Evolutionary conservation across 2,329 filamentous ascomycete genomes (phyloP).

Genomic region (Neopestalotiopsis sp.): DNA sequence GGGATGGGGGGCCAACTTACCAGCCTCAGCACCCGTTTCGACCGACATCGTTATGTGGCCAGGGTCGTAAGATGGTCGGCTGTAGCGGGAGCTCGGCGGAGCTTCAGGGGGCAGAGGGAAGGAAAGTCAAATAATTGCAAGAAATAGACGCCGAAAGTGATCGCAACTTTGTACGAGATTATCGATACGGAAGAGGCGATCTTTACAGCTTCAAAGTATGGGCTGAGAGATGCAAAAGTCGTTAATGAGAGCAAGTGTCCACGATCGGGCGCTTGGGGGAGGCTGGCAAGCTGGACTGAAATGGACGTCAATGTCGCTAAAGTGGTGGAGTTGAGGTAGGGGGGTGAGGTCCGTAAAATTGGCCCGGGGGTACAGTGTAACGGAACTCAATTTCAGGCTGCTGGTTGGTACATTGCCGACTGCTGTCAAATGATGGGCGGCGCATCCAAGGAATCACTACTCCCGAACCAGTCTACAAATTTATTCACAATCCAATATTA

Average conservation of each 20-base stretch:
- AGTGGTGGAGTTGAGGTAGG: slow-evolving; percentile 17
- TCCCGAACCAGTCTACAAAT: too few relatives aligned
- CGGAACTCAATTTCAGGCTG: slow-evolving; percentile 5
- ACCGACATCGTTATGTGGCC: slow-evolving; percentile 37
- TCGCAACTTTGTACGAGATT: not conserved
- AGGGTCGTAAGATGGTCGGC: slow-evolving; percentile 29
- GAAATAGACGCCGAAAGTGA: not conserved
- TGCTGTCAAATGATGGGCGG: not conserved
- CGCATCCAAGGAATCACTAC: too few relatives aligned
- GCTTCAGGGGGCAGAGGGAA: not conserved
- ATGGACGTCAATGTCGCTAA: slow-evolving; percentile 11
- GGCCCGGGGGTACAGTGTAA: slow-evolving; percentile 5
- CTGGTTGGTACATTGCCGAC: not conserved
- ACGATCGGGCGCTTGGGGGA: not conserved
- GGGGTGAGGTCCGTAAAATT: slow-evolving; percentile 14
- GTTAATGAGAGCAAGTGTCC: not conserved
- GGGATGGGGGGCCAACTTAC: slow-evolving; percentile 16
- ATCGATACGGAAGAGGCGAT: not conserved
- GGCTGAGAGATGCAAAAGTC: not conserved
- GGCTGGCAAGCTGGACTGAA: slow-evolving; percentile 9
- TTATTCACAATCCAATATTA: too few relatives aligned
- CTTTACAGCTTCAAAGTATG: not conserved
- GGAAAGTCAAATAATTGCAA: not conserved
- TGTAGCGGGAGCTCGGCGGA: slow-evolving; percentile 30
- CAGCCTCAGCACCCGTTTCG: slow-evolving; percentile 33